Percentiles rank a stretch among this genome's conserved stretches.
Conservation (phyloP, 2,329 filamentous ascomycete species). For the Didymella exigua region DNA sequence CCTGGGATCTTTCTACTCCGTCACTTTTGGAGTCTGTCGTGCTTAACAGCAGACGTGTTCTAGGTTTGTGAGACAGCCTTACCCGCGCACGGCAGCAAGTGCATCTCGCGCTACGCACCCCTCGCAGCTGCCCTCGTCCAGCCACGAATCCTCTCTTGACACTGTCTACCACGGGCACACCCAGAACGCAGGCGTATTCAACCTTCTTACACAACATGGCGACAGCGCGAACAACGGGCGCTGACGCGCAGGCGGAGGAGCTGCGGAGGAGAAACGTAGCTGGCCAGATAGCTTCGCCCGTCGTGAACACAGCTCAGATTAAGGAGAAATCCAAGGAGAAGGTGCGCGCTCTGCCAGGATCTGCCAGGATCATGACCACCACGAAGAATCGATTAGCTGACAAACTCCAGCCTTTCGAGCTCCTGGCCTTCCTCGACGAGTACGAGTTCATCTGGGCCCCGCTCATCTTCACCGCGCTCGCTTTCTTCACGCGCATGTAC, state of each 20-base stretch:
- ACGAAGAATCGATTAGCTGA: constrained; percentile 21
- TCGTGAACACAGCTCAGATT: constrained; percentile 40
- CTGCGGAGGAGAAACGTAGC: constrained; percentile 54
- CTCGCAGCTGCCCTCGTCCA: constrained; percentile 13
- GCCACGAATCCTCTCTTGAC: constrained; percentile 23
- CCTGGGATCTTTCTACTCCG: constrained; percentile 17
- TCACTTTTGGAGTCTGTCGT: constrained; percentile 18
- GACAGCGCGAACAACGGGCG: constrained; percentile 46
- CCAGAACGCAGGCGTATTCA: neutral
- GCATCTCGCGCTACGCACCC: constrained; percentile 15
- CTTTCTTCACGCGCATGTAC: constrained; percentile 71
- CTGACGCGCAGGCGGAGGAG: constrained; percentile 51
- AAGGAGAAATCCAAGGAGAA: constrained; percentile 57
- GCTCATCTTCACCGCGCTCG: constrained; percentile 65
- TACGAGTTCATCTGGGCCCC: constrained; percentile 69
- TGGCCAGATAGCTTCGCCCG: constrained; percentile 34
- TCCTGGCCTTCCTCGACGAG: constrained; percentile 67
- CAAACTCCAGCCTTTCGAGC: constrained; percentile 53
- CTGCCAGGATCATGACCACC: no score
- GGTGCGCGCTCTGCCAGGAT: constrained; percentile 39
- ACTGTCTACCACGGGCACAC: constrained; percentile 3
- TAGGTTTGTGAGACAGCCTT: constrained; percentile 13
- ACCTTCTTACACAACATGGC: constrained; percentile 30
- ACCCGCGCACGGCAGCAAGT: neutral
- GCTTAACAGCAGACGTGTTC: constrained; percentile 6